Conservation (phyloP, 73 alveolate genomes). For the Breviolum minutum region DNA sequence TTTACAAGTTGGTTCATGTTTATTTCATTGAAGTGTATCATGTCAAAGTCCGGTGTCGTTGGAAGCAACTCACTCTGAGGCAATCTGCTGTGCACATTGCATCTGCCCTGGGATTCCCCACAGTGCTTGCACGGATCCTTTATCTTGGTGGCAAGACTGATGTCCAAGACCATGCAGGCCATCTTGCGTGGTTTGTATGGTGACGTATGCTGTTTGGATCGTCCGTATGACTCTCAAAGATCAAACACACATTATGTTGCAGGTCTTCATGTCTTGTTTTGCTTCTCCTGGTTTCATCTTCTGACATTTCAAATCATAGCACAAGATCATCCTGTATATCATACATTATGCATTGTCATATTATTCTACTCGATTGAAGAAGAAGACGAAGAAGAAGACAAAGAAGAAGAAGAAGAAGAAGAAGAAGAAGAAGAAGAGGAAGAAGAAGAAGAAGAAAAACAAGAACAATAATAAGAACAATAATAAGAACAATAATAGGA, state of each 20-base stretch:
- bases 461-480: too few species aligned
- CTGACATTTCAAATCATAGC: too few species aligned
- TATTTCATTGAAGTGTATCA: neutral
- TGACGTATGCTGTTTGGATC: neutral
- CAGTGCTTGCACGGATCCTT: conserved; percentile 40
- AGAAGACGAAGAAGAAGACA: too few species aligned
- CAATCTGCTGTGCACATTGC: conserved; percentile 84
- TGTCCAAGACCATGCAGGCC: conserved; percentile 40
- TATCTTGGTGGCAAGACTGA: conserved; percentile 16
- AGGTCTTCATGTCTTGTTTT: neutral
- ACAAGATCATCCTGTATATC: too few species aligned
- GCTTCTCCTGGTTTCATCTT: too few species aligned
- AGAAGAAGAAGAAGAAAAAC: too few species aligned
- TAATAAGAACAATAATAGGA: too few species aligned
- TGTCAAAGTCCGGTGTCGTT: neutral
- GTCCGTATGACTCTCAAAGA: neutral
- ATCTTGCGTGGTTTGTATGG: neutral
- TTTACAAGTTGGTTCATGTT: neutral
- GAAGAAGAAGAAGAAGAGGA: too few species aligned
- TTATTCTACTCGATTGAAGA: too few species aligned
- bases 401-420: too few species aligned
- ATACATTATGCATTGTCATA: too few species aligned
- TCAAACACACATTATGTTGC: neutral
- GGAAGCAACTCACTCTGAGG: neutral
- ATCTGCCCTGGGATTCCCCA: conserved; percentile 35